Conservation (phyloP, 176 grass and related monocot genomes). For the Dactylis glomerata region DNA sequence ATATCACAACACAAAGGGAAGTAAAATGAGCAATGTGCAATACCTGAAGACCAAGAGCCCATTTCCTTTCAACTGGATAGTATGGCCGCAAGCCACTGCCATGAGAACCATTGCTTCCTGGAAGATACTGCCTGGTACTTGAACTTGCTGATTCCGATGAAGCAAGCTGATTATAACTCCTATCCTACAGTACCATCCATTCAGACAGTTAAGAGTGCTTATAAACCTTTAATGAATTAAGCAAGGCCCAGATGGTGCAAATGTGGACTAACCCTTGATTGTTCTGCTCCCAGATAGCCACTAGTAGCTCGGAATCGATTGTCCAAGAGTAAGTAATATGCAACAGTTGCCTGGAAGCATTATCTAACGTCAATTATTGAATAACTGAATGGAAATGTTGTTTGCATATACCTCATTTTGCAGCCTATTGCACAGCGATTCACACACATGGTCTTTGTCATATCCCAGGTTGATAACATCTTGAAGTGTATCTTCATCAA, state of each 20-base stretch:
- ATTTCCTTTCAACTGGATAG: constrained; percentile 77
- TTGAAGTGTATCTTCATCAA: constrained; percentile 88
- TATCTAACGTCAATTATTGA: constrained; percentile 34
- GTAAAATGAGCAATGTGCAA: constrained; percentile 22
- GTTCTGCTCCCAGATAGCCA: constrained; percentile 85
- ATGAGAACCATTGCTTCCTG: constrained; percentile 57
- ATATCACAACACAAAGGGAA: constrained; percentile 18
- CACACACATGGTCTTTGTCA: constrained; percentile 70
- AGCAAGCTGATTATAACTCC: constrained; percentile 25
- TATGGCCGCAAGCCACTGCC: constrained; percentile 41
- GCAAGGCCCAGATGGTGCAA: neutral
- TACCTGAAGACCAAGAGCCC: constrained; percentile 99
- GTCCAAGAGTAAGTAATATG: constrained; percentile 94
- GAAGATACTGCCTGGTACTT: constrained; percentile 38
- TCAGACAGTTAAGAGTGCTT: constrained; percentile 16
- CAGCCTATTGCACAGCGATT: constrained; percentile 72
- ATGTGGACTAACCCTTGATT: constrained; percentile 57
- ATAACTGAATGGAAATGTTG: constrained; percentile 12
- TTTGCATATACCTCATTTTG: constrained; percentile 81
- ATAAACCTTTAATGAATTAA: neutral
- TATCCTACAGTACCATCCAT: constrained; percentile 35
- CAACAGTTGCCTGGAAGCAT: constrained; percentile 78
- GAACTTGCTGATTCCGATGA: constrained; percentile 35
- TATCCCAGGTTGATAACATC: constrained; percentile 82
- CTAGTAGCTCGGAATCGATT: constrained; percentile 80